Evolutionary conservation across 345 rosid genomes (phyloP), one percentile per base, ranked within the genome.

Genomic region (Syzygium aqueum): DNA sequence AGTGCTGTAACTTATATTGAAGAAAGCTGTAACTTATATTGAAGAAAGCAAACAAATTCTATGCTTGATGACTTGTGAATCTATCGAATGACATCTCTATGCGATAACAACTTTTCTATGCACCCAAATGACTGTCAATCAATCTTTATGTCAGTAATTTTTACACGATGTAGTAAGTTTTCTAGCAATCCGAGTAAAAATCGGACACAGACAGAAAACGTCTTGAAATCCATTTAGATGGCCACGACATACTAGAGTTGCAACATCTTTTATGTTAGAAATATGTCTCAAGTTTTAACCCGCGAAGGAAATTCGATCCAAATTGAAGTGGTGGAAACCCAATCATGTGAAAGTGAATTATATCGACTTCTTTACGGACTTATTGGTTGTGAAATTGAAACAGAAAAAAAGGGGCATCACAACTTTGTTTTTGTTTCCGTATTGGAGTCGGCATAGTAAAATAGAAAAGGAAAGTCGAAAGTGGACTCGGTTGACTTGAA

Each of bases 61-160:
- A n/a, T 61, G 1, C 73, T n/a, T 15, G n/a, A 33, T n/a, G 19
- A 61, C 37, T 61, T 61, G 73, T 6, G 37, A 61, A 61, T 14
- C 37, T n/a, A 61, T 61, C 73, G 0, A 61, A 12, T 13, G 33
- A 61, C 14, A 61, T 61, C 33, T 61, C 73, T 7, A 13, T n/a
- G 37, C 15, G 73, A 13, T 0, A 2, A n/a, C 33, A 61, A 12
- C 2, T n/a, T n/a, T 59, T 14, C 16, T 13, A 61, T 14, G 19
- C 21, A 13, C 10, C 0, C 5, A 14, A 61, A 61, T 13, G 37
- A 59, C 37, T 61, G 21, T 14, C 10, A 7, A n/a, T 61, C 17
- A 61, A 61, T 61, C 19, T n/a, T 61, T 37, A 16, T 65, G 5
- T 2, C 3, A 8, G 6, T 30, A 0, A 30, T 16, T 30, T 16